These are phyloP conservation scores for Coemansia sp. DNA, from an alignment of 192 early-diverging fungal species.

Conservation along the genomic window DNA sequence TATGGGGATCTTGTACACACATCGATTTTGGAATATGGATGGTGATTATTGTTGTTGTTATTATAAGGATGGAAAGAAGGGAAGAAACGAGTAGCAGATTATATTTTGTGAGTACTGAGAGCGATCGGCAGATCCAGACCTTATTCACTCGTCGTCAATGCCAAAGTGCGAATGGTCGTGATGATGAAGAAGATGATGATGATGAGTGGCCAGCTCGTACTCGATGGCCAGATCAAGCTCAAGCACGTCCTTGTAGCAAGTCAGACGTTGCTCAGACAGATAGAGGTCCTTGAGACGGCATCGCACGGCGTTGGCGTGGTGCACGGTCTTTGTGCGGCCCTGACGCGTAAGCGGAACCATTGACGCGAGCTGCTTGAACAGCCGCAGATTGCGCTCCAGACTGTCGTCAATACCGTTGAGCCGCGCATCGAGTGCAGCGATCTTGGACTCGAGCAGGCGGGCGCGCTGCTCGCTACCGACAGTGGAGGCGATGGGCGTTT, in stretches of 20 bases:
- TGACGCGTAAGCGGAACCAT: constrained; percentile 74
- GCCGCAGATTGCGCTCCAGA: constrained; percentile 59
- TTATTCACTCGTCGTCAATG: background rate
- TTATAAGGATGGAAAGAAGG: too few relatives aligned
- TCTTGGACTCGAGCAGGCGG: constrained; percentile 44
- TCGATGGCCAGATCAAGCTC: constrained; percentile 62
- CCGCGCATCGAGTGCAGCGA: constrained; percentile 54
- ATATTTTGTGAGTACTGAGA: too few relatives aligned
- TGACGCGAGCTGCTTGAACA: constrained; percentile 66
- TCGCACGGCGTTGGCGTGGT: constrained; percentile 47
- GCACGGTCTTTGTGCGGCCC: constrained; percentile 59
- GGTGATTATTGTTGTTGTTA: too few relatives aligned
- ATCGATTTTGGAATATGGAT: too few relatives aligned
- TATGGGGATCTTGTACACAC: too few relatives aligned
- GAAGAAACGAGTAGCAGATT: background rate
- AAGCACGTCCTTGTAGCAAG: constrained; percentile 73
- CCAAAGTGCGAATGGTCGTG: too few relatives aligned
- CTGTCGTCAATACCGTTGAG: constrained; percentile 56
- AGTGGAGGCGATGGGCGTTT: background rate
- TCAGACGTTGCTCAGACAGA: constrained; percentile 62
- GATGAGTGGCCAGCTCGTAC: constrained; percentile 35
- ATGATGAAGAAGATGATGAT: background rate
- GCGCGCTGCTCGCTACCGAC: constrained; percentile 23
- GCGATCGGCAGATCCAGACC: too few relatives aligned
- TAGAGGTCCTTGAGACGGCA: constrained; percentile 59